Conservation (phyloP, 2,329 filamentous ascomycete species). For the Pestalotiopsis sp. region DNA sequence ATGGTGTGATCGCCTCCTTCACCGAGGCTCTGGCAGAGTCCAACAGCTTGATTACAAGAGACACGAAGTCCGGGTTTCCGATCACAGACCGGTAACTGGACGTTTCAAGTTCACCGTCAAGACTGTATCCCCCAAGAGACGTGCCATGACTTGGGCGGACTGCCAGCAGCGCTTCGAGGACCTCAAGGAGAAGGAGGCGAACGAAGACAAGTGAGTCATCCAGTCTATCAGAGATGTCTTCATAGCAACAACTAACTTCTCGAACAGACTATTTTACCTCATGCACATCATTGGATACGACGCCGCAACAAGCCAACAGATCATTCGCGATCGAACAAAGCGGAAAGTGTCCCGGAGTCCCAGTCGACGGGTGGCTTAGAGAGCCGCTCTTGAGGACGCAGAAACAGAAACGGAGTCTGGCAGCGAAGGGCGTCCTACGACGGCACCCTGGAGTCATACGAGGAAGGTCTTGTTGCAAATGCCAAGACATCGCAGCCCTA, state of each 20-base stretch:
- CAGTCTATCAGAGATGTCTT: neutral
- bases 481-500: neutral
- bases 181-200: constrained; percentile 68
- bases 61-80: constrained; percentile 88
- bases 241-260: neutral
- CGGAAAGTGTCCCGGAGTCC: constrained; percentile 22
- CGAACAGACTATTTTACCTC: constrained; percentile 51
- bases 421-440: neutral
- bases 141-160: constrained; percentile 69
- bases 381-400: neutral
- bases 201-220: constrained; percentile 74
- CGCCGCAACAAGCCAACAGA: constrained; percentile 47
- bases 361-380: constrained; percentile 22
- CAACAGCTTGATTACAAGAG: constrained; percentile 86
- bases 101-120: constrained; percentile 84
- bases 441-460: neutral
- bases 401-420: neutral
- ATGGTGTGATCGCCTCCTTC: constrained; percentile 96
- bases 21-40: constrained; percentile 78
- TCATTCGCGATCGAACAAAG: constrained; percentile 43
- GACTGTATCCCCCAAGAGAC: constrained; percentile 69
- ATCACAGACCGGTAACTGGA: constrained; percentile 91
- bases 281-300: constrained; percentile 57
- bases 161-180: constrained; percentile 76
- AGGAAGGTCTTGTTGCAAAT: constrained; percentile 13